These are phyloP conservation scores for Holtermanniella nyarrowii DNA, from an alignment of 768 basidiomycete genomes.

Conservation along the genomic window DNA sequence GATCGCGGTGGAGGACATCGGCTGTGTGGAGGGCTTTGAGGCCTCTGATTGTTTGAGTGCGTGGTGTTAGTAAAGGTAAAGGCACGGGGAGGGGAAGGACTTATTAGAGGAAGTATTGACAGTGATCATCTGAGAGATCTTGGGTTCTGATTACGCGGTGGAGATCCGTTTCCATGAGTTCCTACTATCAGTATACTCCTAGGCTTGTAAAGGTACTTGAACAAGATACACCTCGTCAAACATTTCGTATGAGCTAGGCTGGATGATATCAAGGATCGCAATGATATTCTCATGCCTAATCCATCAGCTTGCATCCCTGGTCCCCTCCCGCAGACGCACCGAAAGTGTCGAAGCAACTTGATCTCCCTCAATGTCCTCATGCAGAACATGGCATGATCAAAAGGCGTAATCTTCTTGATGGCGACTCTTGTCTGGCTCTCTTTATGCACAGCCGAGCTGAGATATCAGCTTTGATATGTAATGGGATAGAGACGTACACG, in stretches of 20 bases:
- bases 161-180: conserved; percentile 39
- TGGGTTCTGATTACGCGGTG: conserved; percentile 93
- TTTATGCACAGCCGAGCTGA: conserved; percentile 66
- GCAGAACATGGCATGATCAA: conserved; percentile 93
- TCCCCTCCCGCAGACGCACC: conserved; percentile 44
- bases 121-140: conserved; percentile 89
- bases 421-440: conserved; percentile 85
- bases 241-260: conserved; percentile 63
- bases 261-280: conserved; percentile 78
- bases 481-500: conserved; percentile 43
- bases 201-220: conserved; percentile 11
- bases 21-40: conserved; percentile 94
- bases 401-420: conserved; percentile 92
- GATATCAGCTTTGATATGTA: background rate
- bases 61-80: conserved; percentile 38
- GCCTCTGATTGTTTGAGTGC: conserved; percentile 88
- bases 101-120: conserved; percentile 75
- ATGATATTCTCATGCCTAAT: conserved; percentile 55
- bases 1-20: conserved; percentile 56
- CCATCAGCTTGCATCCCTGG: conserved; percentile 12
- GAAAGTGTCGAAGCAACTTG: conserved; percentile 53
- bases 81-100: background rate
- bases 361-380: conserved; percentile 77
- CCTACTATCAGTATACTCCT: conserved; percentile 2
- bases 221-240: conserved; percentile 78